Evolutionary conservation across 2,329 filamentous ascomycete species (phyloP).

Genomic region (Biscogniauxia marginata): DNA sequence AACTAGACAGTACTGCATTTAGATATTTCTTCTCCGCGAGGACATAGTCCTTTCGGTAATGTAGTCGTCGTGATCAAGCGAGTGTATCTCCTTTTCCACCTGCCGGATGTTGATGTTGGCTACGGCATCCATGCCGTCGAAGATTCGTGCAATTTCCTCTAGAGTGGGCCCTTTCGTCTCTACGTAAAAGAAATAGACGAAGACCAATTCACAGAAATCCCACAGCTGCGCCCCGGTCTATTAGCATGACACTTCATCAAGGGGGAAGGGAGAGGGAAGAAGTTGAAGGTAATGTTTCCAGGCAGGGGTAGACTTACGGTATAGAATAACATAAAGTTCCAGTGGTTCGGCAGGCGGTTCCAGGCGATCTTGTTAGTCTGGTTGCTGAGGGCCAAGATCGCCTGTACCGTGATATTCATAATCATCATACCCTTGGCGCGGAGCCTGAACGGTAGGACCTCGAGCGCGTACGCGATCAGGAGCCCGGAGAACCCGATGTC

Average conservation of each 20-base stretch:
- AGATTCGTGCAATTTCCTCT: constrained; percentile 69
- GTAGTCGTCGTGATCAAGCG: constrained; percentile 27
- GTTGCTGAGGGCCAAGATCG: constrained; percentile 58
- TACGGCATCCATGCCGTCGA: constrained; percentile 62
- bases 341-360: constrained; percentile 57
- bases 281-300: neutral
- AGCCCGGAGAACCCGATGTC: constrained; percentile 60
- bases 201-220: constrained; percentile 58
- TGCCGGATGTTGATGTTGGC: constrained; percentile 54
- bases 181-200: constrained; percentile 66
- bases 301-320: constrained; percentile 39
- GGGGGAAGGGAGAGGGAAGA: neutral
- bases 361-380: constrained; percentile 65
- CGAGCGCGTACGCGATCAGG: constrained; percentile 56
- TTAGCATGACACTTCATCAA: constrained; percentile 3
- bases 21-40: neutral
- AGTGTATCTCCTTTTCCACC: constrained; percentile 53
- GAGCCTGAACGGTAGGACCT: constrained; percentile 57
- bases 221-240: constrained; percentile 40
- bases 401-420: constrained; percentile 64
- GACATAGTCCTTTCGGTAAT: constrained; percentile 2
- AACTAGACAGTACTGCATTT: neutral
- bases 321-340: constrained; percentile 67
- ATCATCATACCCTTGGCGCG: constrained; percentile 61
- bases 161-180: constrained; percentile 71